These are phyloP conservation scores for Hevea brasiliensis DNA, from an alignment of 345 rosid species.

Conservation along the genomic window DNA sequence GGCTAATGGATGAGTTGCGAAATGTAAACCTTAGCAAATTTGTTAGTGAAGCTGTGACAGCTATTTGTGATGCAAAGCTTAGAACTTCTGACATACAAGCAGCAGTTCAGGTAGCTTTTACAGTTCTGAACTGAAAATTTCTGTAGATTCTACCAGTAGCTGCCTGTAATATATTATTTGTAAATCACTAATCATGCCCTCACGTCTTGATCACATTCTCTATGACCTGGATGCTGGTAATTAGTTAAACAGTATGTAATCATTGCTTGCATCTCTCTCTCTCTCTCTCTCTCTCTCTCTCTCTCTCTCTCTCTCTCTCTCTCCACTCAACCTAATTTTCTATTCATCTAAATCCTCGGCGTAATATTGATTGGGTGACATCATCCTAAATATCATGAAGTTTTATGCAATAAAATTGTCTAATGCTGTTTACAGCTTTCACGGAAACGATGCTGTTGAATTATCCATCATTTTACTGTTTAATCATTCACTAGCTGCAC, in stretches of 20 bases:
- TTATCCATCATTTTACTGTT: not conserved
- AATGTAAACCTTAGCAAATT: conserved; percentile 86
- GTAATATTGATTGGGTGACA: not conserved
- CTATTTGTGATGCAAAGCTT: conserved; percentile 96
- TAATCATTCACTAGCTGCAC: not conserved
- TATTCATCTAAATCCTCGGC: not conserved
- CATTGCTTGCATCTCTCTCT: not conserved
- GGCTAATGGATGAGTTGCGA: conserved; percentile 81
- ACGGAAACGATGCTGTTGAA: not conserved
- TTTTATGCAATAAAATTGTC: not conserved
- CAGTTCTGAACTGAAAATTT: conserved; percentile 10
- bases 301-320: too few species aligned
- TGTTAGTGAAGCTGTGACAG: conserved; percentile 92
- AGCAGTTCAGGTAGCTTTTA: conserved; percentile 76
- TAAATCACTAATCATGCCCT: not conserved
- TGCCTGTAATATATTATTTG: not conserved
- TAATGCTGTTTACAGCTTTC: not conserved
- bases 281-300: too few species aligned
- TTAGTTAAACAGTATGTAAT: not conserved
- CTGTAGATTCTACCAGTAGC: not conserved
- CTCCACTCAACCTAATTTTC: too few species aligned
- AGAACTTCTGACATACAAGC: conserved; percentile 90
- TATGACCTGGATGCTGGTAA: not conserved
- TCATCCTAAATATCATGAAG: not conserved
- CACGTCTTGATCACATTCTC: not conserved